These are phyloP conservation scores for Astragalus membranaceus DNA, from an alignment of 306 rosid species.

Conservation along the genomic window DNA sequence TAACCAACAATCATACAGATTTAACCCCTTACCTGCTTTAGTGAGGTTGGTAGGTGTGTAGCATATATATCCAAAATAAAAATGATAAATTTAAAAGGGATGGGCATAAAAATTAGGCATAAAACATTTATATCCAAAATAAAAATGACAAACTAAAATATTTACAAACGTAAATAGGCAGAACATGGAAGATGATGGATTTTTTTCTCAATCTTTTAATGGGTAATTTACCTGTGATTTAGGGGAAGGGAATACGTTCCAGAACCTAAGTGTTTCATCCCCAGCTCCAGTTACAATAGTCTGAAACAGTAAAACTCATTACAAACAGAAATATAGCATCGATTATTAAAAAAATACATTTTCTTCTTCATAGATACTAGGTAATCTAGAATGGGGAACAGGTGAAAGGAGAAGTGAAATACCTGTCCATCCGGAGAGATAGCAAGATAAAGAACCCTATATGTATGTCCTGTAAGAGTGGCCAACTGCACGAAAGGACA, in stretches of 20 bases:
- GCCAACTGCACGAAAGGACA: conserved; percentile 56
- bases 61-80: not conserved
- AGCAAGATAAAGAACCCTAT: conserved; percentile 94
- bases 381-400: not conserved
- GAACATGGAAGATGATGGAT: not conserved
- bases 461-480: conserved; percentile 92
- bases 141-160: not conserved
- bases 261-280: conserved; percentile 95
- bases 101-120: too few relatives aligned
- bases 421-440: conserved; percentile 99
- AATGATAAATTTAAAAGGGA: not conserved
- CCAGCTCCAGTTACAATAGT: conserved; percentile 99
- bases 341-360: not conserved
- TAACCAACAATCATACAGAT: not conserved
- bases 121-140: not conserved
- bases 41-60: not conserved
- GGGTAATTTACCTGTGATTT: conserved; percentile 86
- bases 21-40: not conserved
- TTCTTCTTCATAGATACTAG: not conserved
- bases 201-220: too few relatives aligned
- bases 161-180: not conserved
- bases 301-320: conserved; percentile 40
- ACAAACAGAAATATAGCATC: conserved; percentile 3
- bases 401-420: conserved; percentile 14
- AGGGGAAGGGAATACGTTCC: conserved; percentile 97